Evolutionary conservation across 305 asterid species (phyloP).

Genomic region (Solanum hybrid): DNA sequence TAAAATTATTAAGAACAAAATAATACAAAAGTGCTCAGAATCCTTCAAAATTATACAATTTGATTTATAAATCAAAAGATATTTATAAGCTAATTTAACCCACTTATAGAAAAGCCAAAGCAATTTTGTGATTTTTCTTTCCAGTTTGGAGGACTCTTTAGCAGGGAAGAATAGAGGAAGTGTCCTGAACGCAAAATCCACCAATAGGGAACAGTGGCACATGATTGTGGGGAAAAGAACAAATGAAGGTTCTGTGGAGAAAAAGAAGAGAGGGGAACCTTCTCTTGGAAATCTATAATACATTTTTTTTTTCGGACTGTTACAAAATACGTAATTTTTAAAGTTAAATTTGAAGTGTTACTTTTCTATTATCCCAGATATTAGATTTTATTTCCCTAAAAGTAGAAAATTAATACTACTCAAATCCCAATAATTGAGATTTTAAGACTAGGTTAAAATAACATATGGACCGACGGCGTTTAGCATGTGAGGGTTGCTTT

Average conservation of each 20-base stretch:
- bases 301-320: too few species aligned
- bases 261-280: background rate
- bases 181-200: background rate
- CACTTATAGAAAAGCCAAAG: background rate
- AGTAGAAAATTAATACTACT: background rate
- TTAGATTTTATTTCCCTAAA: background rate
- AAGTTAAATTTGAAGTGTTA: background rate
- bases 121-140: background rate
- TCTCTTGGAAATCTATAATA: background rate
- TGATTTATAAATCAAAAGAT: background rate
- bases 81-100: background rate
- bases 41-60: background rate
- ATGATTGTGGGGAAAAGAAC: background rate
- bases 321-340: background rate
- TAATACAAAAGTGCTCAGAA: background rate
- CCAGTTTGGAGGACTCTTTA: background rate
- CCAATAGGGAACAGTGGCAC: background rate
- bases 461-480: background rate
- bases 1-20: background rate
- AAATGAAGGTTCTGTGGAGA: background rate
- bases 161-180: background rate
- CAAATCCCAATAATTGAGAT: background rate
- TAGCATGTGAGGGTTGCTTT: background rate
- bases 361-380: background rate
- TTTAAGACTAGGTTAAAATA: background rate